Conservation (phyloP, 495 filamentous ascomycete species). For the Amniculicola lignicola region DNA sequence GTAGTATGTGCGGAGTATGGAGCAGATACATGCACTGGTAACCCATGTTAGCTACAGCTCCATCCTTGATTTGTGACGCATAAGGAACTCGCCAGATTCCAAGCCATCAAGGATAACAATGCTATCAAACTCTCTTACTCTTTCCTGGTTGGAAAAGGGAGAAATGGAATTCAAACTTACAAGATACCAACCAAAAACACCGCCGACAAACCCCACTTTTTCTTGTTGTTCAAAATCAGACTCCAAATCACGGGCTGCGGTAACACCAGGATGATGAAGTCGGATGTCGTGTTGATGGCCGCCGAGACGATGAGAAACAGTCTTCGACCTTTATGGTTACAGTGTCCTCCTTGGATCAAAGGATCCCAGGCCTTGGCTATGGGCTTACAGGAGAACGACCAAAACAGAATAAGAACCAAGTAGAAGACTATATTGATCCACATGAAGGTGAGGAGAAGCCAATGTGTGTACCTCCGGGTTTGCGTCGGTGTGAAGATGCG, state of each 20-base stretch:
- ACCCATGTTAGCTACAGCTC: not conserved
- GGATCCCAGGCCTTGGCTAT: not conserved
- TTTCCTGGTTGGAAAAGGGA: too few species aligned
- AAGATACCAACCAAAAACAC: conserved; percentile 12
- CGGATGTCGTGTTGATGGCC: not conserved
- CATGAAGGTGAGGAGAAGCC: not conserved
- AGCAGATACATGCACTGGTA: not conserved
- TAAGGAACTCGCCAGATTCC: too few species aligned
- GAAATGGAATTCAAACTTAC: not conserved
- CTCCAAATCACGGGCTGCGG: conserved; percentile 3
- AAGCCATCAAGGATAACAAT: too few species aligned
- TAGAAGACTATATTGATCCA: not conserved
- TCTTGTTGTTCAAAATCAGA: not conserved
- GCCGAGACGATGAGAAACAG: not conserved
- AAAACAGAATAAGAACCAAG: not conserved
- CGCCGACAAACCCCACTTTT: not conserved
- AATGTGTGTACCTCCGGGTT: not conserved
- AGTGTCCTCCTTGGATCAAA: not conserved
- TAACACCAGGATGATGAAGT: conserved; percentile 1
- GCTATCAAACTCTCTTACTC: too few species aligned
- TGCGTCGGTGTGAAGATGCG: not conserved
- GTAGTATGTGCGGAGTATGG: not conserved
- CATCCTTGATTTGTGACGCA: too few species aligned
- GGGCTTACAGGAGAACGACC: not conserved
- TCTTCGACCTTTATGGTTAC: too few species aligned